phyloP scores from a whole-genome alignment of 306 rosid genomes.

The Argentina anserina region DNA sequence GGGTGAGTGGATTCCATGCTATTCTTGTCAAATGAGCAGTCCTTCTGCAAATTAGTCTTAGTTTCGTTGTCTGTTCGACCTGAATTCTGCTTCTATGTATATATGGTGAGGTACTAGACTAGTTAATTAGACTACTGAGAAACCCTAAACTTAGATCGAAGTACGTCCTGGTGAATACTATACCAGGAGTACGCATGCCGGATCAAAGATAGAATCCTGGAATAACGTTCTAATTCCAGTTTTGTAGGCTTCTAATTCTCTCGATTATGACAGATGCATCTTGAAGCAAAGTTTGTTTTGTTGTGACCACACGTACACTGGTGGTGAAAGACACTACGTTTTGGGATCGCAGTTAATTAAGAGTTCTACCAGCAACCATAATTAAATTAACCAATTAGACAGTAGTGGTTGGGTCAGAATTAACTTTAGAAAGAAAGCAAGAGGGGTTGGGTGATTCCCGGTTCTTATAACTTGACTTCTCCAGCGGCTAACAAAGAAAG shows the following conservation, averaged over 20 bases:
- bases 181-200: not conserved
- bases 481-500: not conserved
- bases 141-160: constrained; percentile 1
- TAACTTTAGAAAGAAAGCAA: not conserved
- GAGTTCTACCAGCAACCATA: not conserved
- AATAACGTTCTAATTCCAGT: not conserved
- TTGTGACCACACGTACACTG: not conserved
- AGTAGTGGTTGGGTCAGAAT: not conserved
- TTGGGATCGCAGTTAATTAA: not conserved
- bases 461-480: not conserved
- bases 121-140: not conserved
- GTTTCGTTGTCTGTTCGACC: constrained; percentile 47
- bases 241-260: not conserved
- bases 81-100: constrained; percentile 1
- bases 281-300: not conserved
- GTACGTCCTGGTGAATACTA: not conserved
- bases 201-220: not conserved
- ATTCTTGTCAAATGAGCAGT: constrained; percentile 34
- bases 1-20: constrained; percentile 37
- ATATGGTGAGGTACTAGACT: not conserved
- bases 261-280: not conserved
- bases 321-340: not conserved
- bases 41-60: constrained; percentile 23
- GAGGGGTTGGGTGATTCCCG: not conserved
- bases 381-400: not conserved